Evolutionary conservation across 148 eudicot species (phyloP).

Genomic region (Polygonum aviculare): DNA sequence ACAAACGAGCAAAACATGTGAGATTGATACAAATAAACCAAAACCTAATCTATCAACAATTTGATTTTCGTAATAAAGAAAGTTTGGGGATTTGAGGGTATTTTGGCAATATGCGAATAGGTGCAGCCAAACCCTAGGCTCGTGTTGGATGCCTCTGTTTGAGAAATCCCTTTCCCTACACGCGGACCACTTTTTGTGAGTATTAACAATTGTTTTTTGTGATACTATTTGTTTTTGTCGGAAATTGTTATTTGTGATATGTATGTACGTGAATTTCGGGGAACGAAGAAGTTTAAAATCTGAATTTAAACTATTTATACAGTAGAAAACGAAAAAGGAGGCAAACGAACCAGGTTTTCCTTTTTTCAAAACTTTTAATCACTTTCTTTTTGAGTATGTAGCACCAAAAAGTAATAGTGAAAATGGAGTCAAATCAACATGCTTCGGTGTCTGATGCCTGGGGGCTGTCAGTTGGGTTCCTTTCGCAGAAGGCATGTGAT

Average conservation of each 20-base stretch:
- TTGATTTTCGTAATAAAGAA: background rate
- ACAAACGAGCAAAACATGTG: background rate
- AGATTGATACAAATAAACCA: background rate
- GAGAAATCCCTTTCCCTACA: too few species aligned
- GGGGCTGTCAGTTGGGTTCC: background rate
- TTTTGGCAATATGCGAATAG: background rate
- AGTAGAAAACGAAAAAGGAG: too few species aligned
- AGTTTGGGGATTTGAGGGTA: background rate
- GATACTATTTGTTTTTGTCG: too few species aligned
- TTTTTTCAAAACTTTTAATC: too few species aligned
- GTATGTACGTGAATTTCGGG: too few species aligned
- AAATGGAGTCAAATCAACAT: conserved; percentile 3
- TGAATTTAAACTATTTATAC: too few species aligned
- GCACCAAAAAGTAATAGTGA: background rate
- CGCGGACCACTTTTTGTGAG: too few species aligned
- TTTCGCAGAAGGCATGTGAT: background rate
- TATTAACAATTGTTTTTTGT: too few species aligned
- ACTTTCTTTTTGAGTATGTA: too few species aligned
- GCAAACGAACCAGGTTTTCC: too few species aligned
- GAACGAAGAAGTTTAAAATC: too few species aligned
- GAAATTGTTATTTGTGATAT: too few species aligned
- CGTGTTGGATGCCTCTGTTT: background rate
- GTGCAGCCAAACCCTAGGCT: background rate
- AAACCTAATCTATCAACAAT: background rate
- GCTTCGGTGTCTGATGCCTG: background rate